phyloP scores from a whole-genome alignment of 768 basidiomycete genomes.

The Udeniomyces megalosporus region DNA sequence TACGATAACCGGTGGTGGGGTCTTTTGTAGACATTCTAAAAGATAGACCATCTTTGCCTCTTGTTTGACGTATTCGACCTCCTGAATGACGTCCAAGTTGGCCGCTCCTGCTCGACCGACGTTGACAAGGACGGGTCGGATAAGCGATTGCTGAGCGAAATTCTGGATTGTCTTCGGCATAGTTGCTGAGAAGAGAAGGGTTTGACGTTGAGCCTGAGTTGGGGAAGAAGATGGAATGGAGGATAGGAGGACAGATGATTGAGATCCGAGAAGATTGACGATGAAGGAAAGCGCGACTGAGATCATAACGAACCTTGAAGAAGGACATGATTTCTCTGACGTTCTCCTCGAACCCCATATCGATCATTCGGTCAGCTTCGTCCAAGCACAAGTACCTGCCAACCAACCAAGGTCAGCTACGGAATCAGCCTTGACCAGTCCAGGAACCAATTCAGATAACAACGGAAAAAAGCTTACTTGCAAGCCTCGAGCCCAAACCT shows the following conservation, averaged over 20 bases:
- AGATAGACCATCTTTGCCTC: slow-evolving; percentile 99
- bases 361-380: slow-evolving; percentile 99
- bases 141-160: slow-evolving; percentile 91
- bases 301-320: slow-evolving; percentile 53
- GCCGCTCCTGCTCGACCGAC: slow-evolving; percentile 97
- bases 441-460: neutral
- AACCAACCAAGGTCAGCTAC: neutral
- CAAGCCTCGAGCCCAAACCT: slow-evolving; percentile 81
- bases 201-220: slow-evolving; percentile 78
- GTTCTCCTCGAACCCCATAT: slow-evolving; percentile 84
- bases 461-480: slow-evolving; percentile 40
- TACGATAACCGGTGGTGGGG: slow-evolving; percentile 90
- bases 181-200: slow-evolving; percentile 90
- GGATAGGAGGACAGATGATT: neutral
- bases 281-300: neutral
- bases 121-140: slow-evolving; percentile 85
- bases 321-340: slow-evolving; percentile 69
- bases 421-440: neutral
- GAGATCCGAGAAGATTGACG: too few relatives aligned
- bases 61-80: slow-evolving; percentile 97
- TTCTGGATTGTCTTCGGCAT: slow-evolving; percentile 99
- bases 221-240: neutral
- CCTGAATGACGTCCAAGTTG: slow-evolving; percentile 85
- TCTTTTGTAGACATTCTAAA: slow-evolving; percentile 93
- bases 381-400: slow-evolving; percentile 76